phyloP scores from a whole-genome alignment of 225 moss, liverwort and hornwort species.

The Climacium dendroides region DNA sequence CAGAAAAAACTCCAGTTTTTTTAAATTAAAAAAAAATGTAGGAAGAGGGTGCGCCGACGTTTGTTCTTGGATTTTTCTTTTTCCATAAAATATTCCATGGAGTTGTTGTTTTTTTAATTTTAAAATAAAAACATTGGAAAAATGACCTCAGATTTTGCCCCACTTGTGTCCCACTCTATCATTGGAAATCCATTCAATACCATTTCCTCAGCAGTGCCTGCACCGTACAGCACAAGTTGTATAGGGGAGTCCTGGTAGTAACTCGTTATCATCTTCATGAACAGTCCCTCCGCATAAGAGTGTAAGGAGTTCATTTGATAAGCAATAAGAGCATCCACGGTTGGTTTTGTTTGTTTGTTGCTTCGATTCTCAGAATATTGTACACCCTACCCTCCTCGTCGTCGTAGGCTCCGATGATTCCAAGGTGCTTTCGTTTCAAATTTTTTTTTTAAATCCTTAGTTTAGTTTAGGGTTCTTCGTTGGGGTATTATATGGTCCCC shows the following conservation, averaged over 20 bases:
- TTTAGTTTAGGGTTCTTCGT: too few relatives aligned
- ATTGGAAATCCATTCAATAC: neutral
- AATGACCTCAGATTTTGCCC: too few relatives aligned
- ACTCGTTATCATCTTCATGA: neutral
- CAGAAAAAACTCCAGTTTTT: too few relatives aligned
- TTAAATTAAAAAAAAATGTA: too few relatives aligned
- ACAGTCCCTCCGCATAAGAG: neutral
- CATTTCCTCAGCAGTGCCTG: neutral
- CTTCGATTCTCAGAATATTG: neutral
- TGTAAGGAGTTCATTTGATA: neutral
- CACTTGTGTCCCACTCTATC: too few relatives aligned
- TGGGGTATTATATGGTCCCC: too few relatives aligned
- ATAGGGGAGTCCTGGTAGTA: neutral
- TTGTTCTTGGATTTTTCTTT: too few relatives aligned
- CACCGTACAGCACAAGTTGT: neutral
- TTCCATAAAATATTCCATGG: too few relatives aligned
- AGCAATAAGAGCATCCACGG: neutral
- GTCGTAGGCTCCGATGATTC: neutral
- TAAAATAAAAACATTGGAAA: neutral
- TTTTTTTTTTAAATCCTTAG: neutral
- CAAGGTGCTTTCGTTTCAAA: neutral
- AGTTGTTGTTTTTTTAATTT: too few relatives aligned
- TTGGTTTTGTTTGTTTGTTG: neutral
- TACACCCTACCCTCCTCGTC: neutral
- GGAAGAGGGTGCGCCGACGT: too few relatives aligned